Base-by-base conservation (phyloP, 2,329 filamentous ascomycete species). In the Grosmannia clavigera region DNA sequence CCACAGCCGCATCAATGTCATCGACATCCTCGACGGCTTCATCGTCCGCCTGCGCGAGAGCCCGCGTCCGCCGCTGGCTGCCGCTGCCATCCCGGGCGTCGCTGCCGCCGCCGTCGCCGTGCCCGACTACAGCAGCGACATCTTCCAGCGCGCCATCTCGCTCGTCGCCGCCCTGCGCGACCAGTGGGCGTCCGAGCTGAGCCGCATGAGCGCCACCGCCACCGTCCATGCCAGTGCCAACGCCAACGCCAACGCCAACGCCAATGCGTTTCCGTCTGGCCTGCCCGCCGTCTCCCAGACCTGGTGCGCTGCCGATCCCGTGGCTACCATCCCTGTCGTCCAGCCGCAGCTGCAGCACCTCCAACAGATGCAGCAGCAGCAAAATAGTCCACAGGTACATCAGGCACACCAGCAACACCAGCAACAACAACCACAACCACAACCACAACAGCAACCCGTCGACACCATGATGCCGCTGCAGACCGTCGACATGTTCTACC, bases 1-100 rank as follows among this genome's bases (percentile, higher is more conserved):
- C 5, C 65, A 67, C 14, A 63, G 64, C 50, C 66, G 66, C 5
- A 58, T 75, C n/a, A 70, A 74, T 55, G 61, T 75, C 22, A 61
- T 74, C 5, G 61, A 63, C n/a, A 63, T 72, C 25, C 63, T 68
- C 38, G 64, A 67, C 35, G 66, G 65, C 19, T 64, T 71, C 33
- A 59, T 64, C 9, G 58, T 29, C n/a, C 63, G 61, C 59, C 62
- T 66, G 43, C 58, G 61, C 50, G 40, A 59, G 5, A 58, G 56
- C 14, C 61, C 57, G 11, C 5, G 73, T 9, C 9, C 57, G 16
- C 57, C 43, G 1, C 61, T 43, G 3, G 51, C 43, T 1, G 56
- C 53, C 5, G 52, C 19, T 10, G 33, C 22, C 33, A 35, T 35
- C 9, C 33, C 33, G 12, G 38, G 14, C 38, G 38, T 16, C 14